Evolutionary conservation across 2,329 filamentous ascomycete species (phyloP).

Genomic region (Cladophialophora carrionii): DNA sequence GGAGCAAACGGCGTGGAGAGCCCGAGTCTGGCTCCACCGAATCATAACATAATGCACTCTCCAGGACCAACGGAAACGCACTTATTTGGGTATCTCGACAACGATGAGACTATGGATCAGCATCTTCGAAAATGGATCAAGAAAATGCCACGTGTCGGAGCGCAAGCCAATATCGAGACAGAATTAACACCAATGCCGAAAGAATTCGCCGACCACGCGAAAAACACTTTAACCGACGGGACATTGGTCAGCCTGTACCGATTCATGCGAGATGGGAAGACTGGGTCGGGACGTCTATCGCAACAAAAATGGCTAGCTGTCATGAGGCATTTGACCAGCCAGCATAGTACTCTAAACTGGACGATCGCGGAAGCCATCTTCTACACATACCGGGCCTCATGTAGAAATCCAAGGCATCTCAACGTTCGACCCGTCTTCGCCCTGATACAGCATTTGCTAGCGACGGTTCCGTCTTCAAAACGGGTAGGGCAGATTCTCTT

Average conservation of each 20-base stretch:
- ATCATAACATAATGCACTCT: not conserved
- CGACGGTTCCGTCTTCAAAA: conserved; percentile 14
- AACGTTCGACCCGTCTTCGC: conserved; percentile 23
- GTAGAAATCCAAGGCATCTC: not conserved
- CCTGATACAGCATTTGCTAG: conserved; percentile 26
- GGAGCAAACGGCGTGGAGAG: not conserved
- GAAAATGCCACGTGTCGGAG: not conserved
- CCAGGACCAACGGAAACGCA: not conserved
- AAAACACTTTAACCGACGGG: not conserved
- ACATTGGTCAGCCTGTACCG: conserved; percentile 3
- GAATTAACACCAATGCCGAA: not conserved
- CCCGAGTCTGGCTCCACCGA: not conserved
- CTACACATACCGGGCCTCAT: not conserved
- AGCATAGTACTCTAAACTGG: conserved; percentile 12
- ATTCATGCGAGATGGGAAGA: conserved; percentile 16
- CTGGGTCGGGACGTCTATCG: not conserved
- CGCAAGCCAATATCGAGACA: not conserved
- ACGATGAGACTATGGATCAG: conserved; percentile 13
- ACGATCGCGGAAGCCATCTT: conserved; percentile 19
- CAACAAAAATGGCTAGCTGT: conserved; percentile 16
- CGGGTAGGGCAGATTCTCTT: conserved; percentile 26
- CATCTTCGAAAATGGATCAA: conserved; percentile 7
- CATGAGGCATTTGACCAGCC: conserved; percentile 14
- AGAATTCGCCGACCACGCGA: conserved; percentile 15
- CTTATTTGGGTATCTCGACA: conserved; percentile 10